Conservation (phyloP, 129 eudicot genomes). For the Glebionis coronaria region DNA sequence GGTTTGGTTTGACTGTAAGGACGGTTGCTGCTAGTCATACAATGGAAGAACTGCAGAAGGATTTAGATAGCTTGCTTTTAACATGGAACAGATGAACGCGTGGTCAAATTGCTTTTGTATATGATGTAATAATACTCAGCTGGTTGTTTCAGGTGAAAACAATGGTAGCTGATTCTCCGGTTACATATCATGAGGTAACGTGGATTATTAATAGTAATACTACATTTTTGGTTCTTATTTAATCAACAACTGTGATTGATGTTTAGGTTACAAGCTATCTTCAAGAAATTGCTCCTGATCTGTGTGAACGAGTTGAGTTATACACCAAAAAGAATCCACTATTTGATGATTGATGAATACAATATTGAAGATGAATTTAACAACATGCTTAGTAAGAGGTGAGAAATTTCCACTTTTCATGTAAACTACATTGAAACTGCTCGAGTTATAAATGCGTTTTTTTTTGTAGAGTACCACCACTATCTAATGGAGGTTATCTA, state of each 20-base stretch:
- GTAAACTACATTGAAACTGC: constrained; percentile 14
- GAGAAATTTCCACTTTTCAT: no score
- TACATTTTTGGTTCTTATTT: neutral
- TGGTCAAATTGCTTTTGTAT: constrained; percentile 9
- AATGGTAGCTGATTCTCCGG: no score
- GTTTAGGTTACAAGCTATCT: no score
- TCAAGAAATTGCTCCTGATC: constrained; percentile 87
- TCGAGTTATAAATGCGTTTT: neutral
- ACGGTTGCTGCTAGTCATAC: constrained; percentile 79
- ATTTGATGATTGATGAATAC: no score
- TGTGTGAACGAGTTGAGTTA: constrained; percentile 82
- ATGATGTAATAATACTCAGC: no score
- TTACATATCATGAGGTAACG: constrained; percentile 86
- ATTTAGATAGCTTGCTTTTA: constrained; percentile 69
- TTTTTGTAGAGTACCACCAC: constrained; percentile 62
- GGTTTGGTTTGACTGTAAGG: constrained; percentile 70
- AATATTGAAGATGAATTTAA: no score
- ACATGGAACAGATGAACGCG: constrained; percentile 84
- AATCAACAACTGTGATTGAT: neutral
- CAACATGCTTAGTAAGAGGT: no score
- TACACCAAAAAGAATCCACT: constrained; percentile 69
- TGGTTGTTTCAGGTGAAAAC: no score
- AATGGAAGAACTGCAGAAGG: constrained; percentile 70
- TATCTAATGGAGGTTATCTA: no score
- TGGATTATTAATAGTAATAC: neutral